Percentiles rank a stretch among this genome's conserved stretches.
These are phyloP conservation scores for Trypanosoma conorhini DNA, from an alignment of 208 protist species.

Conservation along the genomic window DNA sequence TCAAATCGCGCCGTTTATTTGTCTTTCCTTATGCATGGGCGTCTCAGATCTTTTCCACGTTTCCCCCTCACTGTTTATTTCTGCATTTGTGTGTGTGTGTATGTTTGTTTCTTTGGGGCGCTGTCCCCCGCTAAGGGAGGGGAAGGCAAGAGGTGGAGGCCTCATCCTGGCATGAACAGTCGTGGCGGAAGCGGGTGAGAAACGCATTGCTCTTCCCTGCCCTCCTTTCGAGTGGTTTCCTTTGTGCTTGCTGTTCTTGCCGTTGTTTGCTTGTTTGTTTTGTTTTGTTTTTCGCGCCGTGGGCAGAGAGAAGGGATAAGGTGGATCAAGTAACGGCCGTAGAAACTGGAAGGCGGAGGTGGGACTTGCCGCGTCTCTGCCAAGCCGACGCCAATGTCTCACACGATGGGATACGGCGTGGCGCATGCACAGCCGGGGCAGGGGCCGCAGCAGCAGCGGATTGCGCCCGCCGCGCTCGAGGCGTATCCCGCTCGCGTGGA, in stretches of 20 bases:
- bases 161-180: not conserved
- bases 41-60: not conserved
- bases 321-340: not conserved
- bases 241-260: conserved; percentile 25
- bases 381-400: not conserved
- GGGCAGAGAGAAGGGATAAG: conserved; percentile 6
- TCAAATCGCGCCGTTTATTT: conserved; percentile 8
- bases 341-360: not conserved
- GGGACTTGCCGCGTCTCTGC: not conserved
- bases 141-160: not conserved
- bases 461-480: not conserved
- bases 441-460: not conserved
- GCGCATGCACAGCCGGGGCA: not conserved
- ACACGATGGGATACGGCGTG: not conserved
- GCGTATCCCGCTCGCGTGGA: not conserved
- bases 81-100: conserved; percentile 12
- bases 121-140: conserved; percentile 1
- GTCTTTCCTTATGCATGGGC: conserved; percentile 11
- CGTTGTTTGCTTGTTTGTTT: conserved; percentile 9
- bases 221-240: not conserved
- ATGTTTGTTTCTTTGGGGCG: conserved; percentile 5
- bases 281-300: not conserved
- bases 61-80: conserved; percentile 3
- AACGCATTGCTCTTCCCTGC: not conserved
- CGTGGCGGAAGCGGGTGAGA: not conserved